Evolutionary conservation across 768 basidiomycete genomes (phyloP), one percentile per base, ranked within the genome.

Genomic region (Tricholoma saponaceum): DNA sequence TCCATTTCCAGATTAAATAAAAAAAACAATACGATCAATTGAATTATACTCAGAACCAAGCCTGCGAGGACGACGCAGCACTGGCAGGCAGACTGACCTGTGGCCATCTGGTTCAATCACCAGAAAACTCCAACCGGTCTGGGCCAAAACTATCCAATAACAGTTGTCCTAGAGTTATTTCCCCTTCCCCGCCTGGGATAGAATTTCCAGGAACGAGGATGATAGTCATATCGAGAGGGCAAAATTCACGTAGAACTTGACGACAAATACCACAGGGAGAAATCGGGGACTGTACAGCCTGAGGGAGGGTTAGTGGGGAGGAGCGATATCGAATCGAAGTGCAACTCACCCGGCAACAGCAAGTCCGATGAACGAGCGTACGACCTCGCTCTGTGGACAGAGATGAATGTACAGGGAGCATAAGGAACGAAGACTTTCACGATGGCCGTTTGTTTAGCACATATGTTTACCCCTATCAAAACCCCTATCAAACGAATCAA

Each of bases 211-310:
- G 87, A 2, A 90, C 82, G 4, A 95, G 83, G 23, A 85, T 69
- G 55, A 89, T 75, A 0, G 91, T 90, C 78, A 88, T 89, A 23
- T 85, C 76, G 35, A 83, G 79, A 5, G 81, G 70, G 64, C 90
- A 94, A 64, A 96, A 95, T 65, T 96, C 94, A 57, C 90, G 84
- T 50, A 93, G 80, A 51, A 97, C 82, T 69, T 98, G 95, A 7
- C 96, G 87, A 64, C 95, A 99, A 47, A 95, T 85, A 2, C 96
- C 96, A 69, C 97, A 98, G 0, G 96, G 96, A 1, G 94, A 89
- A 46, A 90, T 75, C 0, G 86, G 68, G 0, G 77, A 67, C 0
- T 79, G 64, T 2, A 95, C 85, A 61, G 18, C 92, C 94, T 65
- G 5, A 37, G 8, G 35, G 39, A n/a, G n/a, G 18, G 5, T 28